These are phyloP conservation scores for Epichloe aotearoae DNA, from an alignment of 2,329 filamentous ascomycete species.

Conservation along the genomic window DNA sequence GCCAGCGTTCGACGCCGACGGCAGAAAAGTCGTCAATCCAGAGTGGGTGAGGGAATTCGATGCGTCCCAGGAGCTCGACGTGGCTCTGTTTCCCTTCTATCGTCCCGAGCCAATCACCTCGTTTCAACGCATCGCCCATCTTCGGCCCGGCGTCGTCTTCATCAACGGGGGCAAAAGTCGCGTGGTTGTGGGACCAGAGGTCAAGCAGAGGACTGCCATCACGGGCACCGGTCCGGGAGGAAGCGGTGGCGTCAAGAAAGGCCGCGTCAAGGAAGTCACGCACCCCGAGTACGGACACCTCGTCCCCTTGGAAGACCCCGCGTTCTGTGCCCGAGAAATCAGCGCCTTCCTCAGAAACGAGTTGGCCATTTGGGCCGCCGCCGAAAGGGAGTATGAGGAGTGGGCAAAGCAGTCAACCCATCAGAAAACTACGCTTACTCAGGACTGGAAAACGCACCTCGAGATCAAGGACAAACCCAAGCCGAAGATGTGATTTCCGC, in stretches of 20 bases:
- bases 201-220: conserved; percentile 44
- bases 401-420: conserved; percentile 36
- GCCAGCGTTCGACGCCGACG: conserved; percentile 26
- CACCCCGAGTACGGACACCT: conserved; percentile 61
- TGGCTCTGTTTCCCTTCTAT: conserved; percentile 45
- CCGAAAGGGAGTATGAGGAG: conserved; percentile 42
- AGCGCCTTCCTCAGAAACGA: conserved; percentile 45
- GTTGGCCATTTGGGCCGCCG: conserved; percentile 40
- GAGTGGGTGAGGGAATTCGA: conserved; percentile 33
- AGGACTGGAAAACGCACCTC: conserved; percentile 43
- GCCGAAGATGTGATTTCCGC: conserved; percentile 16
- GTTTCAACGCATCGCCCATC: conserved; percentile 40
- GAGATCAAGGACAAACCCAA: conserved; percentile 13
- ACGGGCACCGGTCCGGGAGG: conserved; percentile 56
- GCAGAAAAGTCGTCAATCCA: conserved; percentile 24
- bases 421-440: conserved; percentile 39
- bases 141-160: conserved; percentile 56
- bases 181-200: conserved; percentile 36
- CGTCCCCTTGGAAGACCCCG: conserved; percentile 69
- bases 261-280: conserved; percentile 52
- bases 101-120: conserved; percentile 48
- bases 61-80: conserved; percentile 21
- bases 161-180: conserved; percentile 50
- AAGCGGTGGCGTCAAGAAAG: conserved; percentile 49
- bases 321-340: conserved; percentile 47